These are phyloP conservation scores for Camelina sativa DNA, from an alignment of 345 rosid genomes.

Conservation along the genomic window DNA sequence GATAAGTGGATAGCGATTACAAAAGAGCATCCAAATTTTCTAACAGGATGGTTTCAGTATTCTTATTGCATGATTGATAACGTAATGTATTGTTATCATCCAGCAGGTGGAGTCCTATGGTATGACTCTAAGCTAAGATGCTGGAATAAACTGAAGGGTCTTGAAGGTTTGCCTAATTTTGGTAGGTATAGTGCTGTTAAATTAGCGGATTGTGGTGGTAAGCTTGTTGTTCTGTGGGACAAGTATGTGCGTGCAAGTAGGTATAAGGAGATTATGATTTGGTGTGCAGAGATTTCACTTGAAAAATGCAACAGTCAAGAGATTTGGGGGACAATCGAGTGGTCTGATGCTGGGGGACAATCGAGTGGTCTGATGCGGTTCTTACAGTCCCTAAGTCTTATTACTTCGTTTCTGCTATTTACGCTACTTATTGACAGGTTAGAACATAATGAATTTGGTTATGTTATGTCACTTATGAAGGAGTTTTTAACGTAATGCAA, in stretches of 20 bases:
- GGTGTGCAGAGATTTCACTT: slow-evolving; percentile 69
- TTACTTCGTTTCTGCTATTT: slow-evolving; percentile 51
- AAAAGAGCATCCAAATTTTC: slow-evolving; percentile 45
- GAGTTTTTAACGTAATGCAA: too few species aligned
- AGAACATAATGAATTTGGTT: too few species aligned
- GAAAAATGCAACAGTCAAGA: slow-evolving; percentile 47
- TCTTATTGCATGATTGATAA: slow-evolving; percentile 30
- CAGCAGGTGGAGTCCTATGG: too few species aligned
- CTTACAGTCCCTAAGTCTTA: slow-evolving; percentile 53
- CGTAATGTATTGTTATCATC: neutral
- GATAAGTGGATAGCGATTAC: neutral
- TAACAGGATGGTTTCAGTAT: slow-evolving; percentile 49
- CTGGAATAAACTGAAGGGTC: slow-evolving; percentile 62
- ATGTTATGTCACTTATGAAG: too few species aligned
- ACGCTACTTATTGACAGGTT: slow-evolving; percentile 39
- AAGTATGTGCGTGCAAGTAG: slow-evolving; percentile 34
- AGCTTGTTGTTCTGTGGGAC: slow-evolving; percentile 74
- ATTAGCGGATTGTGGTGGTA: slow-evolving; percentile 51
- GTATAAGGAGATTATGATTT: slow-evolving; percentile 45
- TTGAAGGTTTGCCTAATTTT: slow-evolving; percentile 57
- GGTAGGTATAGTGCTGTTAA: slow-evolving; percentile 52
- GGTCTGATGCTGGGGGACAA: slow-evolving; percentile 47
- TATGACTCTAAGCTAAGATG: slow-evolving; percentile 8
- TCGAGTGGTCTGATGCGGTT: slow-evolving; percentile 13
- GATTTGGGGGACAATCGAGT: slow-evolving; percentile 52